Evolutionary conservation across 805 yeast genomes (phyloP).

Genomic region (Suhomyces kilbournensis): DNA sequence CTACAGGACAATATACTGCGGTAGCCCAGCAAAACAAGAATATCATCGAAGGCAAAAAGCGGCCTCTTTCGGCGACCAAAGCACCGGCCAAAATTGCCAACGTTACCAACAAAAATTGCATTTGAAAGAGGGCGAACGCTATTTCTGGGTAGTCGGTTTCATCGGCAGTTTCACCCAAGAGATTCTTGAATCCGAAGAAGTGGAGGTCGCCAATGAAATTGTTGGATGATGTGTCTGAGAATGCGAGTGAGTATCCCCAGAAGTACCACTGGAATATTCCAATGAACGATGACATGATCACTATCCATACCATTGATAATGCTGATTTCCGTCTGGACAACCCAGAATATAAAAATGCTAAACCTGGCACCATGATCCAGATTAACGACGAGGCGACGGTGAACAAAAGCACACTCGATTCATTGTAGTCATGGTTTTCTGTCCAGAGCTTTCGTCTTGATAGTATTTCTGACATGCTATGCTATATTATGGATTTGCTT

Average conservation of each 20-base stretch:
- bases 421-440: slow-evolving; percentile 31
- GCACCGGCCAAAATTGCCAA: slow-evolving; percentile 90
- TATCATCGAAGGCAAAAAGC: slow-evolving; percentile 79
- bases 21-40: slow-evolving; percentile 89
- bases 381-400: slow-evolving; percentile 67
- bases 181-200: slow-evolving; percentile 76
- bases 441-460: slow-evolving; percentile 31
- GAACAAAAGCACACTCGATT: slow-evolving; percentile 37
- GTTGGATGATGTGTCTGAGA: slow-evolving; percentile 74
- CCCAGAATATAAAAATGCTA: slow-evolving; percentile 90
- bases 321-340: slow-evolving; percentile 90
- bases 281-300: slow-evolving; percentile 68
- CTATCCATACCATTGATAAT: slow-evolving; percentile 77
- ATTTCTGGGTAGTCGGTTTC: slow-evolving; percentile 68
- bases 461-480: slow-evolving; percentile 1
- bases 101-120: slow-evolving; percentile 91
- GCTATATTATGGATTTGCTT: not conserved
- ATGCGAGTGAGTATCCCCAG: slow-evolving; percentile 96
- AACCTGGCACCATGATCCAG: slow-evolving; percentile 91
- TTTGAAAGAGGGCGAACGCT: slow-evolving; percentile 81
- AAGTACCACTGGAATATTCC: slow-evolving; percentile 92
- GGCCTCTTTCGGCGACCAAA: slow-evolving; percentile 82
- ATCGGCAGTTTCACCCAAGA: slow-evolving; percentile 43
- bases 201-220: slow-evolving; percentile 85
- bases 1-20: slow-evolving; percentile 89